Conservation (phyloP, 129 eudicot genomes). For the Arctium lappa region DNA sequence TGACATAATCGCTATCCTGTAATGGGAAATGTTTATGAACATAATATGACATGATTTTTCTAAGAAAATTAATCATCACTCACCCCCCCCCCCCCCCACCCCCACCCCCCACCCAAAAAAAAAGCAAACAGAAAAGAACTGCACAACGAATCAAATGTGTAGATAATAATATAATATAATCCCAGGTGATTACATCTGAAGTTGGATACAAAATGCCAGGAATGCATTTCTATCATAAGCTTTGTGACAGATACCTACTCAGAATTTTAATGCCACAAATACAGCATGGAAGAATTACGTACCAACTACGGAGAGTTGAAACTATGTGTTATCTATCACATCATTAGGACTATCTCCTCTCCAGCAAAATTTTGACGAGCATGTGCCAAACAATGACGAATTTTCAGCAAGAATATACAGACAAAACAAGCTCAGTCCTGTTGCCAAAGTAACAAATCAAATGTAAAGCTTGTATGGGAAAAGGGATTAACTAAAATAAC, state of each 20-base stretch:
- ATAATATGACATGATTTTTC: too few relatives aligned
- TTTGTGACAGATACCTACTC: not conserved
- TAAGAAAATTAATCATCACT: not conserved
- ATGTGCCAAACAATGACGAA: constrained; percentile 41
- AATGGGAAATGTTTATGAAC: too few relatives aligned
- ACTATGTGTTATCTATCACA: constrained; percentile 33
- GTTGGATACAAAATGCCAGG: constrained; percentile 10
- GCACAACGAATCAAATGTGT: not conserved
- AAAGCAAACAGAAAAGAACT: not conserved
- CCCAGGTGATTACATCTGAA: constrained; percentile 9
- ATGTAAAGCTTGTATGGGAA: constrained; percentile 1
- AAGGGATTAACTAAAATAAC: not conserved
- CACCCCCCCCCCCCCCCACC: not conserved
- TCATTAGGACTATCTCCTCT: constrained; percentile 50
- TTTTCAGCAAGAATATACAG: constrained; percentile 64
- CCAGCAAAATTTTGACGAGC: constrained; percentile 38
- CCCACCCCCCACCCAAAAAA: not conserved
- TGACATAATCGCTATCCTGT: too few relatives aligned
- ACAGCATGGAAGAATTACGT: constrained; percentile 14
- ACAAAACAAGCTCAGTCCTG: constrained; percentile 88
- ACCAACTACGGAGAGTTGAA: constrained; percentile 7
- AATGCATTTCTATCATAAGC: constrained; percentile 7
- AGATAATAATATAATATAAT: not conserved
- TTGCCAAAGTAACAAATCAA: constrained; percentile 19
- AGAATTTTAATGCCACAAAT: constrained; percentile 10